Evolutionary conservation across 352 stramenopile species (phyloP).

Genomic region (Globisporangium orthogonon): DNA sequence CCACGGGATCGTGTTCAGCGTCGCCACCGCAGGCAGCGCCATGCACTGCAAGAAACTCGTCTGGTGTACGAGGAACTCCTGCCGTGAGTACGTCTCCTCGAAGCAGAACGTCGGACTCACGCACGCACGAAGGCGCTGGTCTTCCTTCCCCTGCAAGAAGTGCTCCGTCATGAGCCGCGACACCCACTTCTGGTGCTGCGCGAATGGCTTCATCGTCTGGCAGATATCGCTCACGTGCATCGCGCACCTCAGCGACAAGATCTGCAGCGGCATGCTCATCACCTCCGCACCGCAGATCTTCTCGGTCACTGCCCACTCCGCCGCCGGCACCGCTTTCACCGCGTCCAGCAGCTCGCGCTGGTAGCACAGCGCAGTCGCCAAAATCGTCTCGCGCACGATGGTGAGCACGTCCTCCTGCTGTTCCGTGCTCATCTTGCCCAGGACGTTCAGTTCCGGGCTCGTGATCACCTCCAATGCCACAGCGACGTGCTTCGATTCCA

Average conservation of each 20-base stretch:
- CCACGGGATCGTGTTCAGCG: constrained; percentile 59
- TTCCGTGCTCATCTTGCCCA: constrained; percentile 39
- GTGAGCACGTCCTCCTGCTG: constrained; percentile 50
- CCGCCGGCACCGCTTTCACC: constrained; percentile 25
- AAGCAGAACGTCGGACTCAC: constrained; percentile 52
- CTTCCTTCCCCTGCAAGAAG: constrained; percentile 63
- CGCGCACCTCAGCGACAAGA: constrained; percentile 47
- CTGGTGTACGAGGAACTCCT: constrained; percentile 46
- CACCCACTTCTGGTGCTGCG: constrained; percentile 72
- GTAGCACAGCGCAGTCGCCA: constrained; percentile 72
- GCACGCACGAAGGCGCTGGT: constrained; percentile 26
- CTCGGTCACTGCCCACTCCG: constrained; percentile 38
- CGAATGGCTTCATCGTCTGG: constrained; percentile 80
- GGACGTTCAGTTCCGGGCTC: constrained; percentile 38
- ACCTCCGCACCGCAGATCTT: constrained; percentile 13
- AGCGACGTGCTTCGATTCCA: constrained; percentile 75
- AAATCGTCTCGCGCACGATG: constrained; percentile 61
- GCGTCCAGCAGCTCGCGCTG: constrained; percentile 66
- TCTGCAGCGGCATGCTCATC: constrained; percentile 41
- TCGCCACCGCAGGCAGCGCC: constrained; percentile 42
- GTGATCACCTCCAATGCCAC: constrained; percentile 49
- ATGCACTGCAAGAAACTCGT: constrained; percentile 56
- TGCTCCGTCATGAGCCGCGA: constrained; percentile 62
- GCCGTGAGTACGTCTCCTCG: constrained; percentile 38
- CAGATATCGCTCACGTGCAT: constrained; percentile 82